Base-by-base conservation (phyloP, 768 basidiomycete species). In the Astraeus odoratus region DNA sequence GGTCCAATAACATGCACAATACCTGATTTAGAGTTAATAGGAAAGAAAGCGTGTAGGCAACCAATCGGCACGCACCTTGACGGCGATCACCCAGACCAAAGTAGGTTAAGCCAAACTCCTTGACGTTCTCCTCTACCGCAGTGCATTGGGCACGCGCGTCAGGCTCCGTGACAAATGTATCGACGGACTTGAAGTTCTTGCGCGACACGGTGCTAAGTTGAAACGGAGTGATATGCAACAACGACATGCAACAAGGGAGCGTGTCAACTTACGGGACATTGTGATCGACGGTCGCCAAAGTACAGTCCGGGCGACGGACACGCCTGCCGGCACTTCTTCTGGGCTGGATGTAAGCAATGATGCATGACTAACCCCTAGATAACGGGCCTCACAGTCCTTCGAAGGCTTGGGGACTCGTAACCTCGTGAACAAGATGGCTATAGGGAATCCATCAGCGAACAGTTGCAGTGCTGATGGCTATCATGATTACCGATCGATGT, bases 341-440 rank as follows among this genome's bases (percentile, higher is more conserved):
- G 50, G 41, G 29, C 12, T 39, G 15, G 26, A 29, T 5, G 44
- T 53, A 39, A 57, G 53, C 36, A 54, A 38, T 25, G 19, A 44
- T 23, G 42, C 45, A 31, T 25, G 23, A 26, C 20, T n/a, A 20
- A 39, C 20, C 10, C 30, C 24, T 29, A 8, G 18, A 29, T 42
- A 29, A 5, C 16, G 3, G 51, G 68, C n/a, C 80, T 62, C 53
- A 85, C 79, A 92, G 70, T 58, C 88, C 88, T 65, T 90, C 88
- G 57, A 91, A 91, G 3, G 91, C 91, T 65, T 94, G 91, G 31
- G 91, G 91, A 46, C 83, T 87, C n/a, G 91, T 93, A 42, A 94
- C 91, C 71, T 93, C 91, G 55, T 93, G 90, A 19, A 95, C 86
- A 27, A 78, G 69, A 55, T 78, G 77, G 47, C 77, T 70, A 42